Base-by-base conservation (phyloP, 1,139 yeast genomes). In the Wickerhamomyces sp. region DNA sequence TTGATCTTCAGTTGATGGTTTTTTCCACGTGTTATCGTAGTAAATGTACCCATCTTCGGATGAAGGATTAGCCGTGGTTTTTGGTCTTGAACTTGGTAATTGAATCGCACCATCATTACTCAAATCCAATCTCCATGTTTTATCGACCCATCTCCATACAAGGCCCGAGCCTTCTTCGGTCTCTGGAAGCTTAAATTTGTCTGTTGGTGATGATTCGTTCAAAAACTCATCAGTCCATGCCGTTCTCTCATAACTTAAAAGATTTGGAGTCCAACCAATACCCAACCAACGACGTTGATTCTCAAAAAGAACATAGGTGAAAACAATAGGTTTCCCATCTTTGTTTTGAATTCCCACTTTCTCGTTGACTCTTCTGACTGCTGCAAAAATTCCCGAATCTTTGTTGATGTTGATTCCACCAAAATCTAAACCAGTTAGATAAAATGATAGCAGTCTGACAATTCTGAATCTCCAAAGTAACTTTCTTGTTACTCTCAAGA, bases 211-310 rank as follows among this genome's bases (percentile, higher is more conserved):
- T 2, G 89, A 75, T 54, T 88, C 95, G 57, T 89, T 89, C 42
- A 88, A 67, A 52, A 88, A 88, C 58, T 89, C 96, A 58, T 91
- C 98, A 0, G 97, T 89, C 96, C 96, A 91, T 3, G 96, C 83
- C 0, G 95, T 78, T 53, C 98, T 73, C 59, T 91, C 98, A 57
- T 91, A 91, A 23, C 95, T 82, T 42, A 91, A 68, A 55, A 91
- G 68, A 54, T 88, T 88, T 8, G 93, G 70, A 0, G 98, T 89
- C 98, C 98, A 91, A 11, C 98, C 98, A 51, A 91, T 86, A 10
- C 97, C 98, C 30, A 91, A 68, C 98, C 98, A 91, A 51, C 94
- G 78, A 54, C 98, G 77, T 62, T 91, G 98, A 58, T 91, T 91
- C 59, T 91, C 98, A 59, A 80, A 88, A n/a, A 91, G 69, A 3